A percentile compares a stretch with the other conserved stretches of the same genome.
phyloP scores from a whole-genome alignment of 345 rosid species.

The Eucalyptus cloeziana region DNA sequence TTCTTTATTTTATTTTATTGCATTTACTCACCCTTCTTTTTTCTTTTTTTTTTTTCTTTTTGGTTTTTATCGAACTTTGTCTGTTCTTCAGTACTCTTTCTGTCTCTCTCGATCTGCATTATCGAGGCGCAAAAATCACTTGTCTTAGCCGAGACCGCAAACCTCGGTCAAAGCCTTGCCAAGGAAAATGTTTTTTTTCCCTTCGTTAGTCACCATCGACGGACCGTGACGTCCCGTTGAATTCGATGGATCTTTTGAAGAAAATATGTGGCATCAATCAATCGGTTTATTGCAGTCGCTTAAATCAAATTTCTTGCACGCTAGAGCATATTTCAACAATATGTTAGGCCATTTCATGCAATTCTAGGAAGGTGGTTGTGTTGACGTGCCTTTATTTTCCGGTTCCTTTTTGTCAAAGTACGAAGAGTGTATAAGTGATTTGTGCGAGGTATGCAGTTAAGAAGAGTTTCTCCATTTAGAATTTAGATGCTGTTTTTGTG shows the following conservation, averaged over 20 bases:
- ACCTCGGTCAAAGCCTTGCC: not conserved
- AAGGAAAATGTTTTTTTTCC: not conserved
- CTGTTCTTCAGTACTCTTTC: not conserved
- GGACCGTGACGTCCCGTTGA: not conserved
- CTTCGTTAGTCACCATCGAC: not conserved
- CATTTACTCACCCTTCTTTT: not conserved
- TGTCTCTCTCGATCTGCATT: not conserved
- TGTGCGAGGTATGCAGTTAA: accelerated
- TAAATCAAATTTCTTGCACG: not conserved
- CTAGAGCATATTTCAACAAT: not conserved
- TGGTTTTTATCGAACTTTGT: not conserved
- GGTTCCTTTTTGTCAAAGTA: not conserved
- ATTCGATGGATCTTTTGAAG: not conserved
- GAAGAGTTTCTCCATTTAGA: not conserved
- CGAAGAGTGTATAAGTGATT: not conserved
- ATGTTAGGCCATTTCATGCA: not conserved
- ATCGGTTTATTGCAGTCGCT: not conserved
- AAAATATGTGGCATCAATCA: not conserved
- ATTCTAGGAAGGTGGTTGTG: not conserved
- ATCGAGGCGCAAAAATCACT: not conserved
- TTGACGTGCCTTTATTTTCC: not conserved
- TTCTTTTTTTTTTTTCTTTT: not conserved
- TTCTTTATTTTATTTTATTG: not conserved
- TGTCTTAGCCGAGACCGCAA: not conserved
- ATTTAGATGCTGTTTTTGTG: not conserved